Conservation (phyloP, 1,139 yeast species). For the Debaryomyces fabryi region DNA sequence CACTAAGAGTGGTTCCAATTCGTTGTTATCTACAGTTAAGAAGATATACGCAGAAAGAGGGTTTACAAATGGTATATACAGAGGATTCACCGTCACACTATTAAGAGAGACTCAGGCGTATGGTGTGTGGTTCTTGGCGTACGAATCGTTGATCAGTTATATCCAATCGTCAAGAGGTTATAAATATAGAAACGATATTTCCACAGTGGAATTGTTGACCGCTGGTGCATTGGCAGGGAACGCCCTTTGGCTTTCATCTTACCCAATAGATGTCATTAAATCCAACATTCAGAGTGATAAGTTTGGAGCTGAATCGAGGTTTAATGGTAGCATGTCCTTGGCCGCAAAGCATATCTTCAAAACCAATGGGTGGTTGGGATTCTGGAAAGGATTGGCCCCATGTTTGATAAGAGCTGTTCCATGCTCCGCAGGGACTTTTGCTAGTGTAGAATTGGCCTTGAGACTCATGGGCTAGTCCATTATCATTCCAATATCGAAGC, state of each 20-base stretch:
- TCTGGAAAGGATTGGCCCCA: slow-evolving; percentile 75
- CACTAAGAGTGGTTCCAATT: slow-evolving; percentile 42
- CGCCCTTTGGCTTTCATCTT: slow-evolving; percentile 70
- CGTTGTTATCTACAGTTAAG: slow-evolving; percentile 40
- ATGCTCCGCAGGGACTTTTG: slow-evolving; percentile 76
- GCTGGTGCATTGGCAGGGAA: slow-evolving; percentile 76
- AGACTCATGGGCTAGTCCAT: slow-evolving; percentile 49
- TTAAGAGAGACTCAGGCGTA: slow-evolving; percentile 76
- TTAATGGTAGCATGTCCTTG: slow-evolving; percentile 44
- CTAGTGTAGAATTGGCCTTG: slow-evolving; percentile 71
- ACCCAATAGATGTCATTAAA: slow-evolving; percentile 73
- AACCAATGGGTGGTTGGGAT: slow-evolving; percentile 56
- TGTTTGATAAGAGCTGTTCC: slow-evolving; percentile 72
- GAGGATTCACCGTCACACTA: slow-evolving; percentile 64
- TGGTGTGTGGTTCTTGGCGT: slow-evolving; percentile 80
- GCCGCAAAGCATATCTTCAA: slow-evolving; percentile 52
- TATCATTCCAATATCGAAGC: no score
- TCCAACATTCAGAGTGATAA: slow-evolving; percentile 70
- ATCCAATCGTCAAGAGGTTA: slow-evolving; percentile 37
- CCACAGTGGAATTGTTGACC: slow-evolving; percentile 61
- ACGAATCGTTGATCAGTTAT: slow-evolving; percentile 59
- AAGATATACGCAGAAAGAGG: slow-evolving; percentile 54
- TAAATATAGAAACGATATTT: slow-evolving; percentile 51
- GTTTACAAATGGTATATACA: slow-evolving; percentile 49
- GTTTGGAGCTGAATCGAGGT: slow-evolving; percentile 50